phyloP scores from a whole-genome alignment of 1,139 yeast species.

The Hanseniaspora gamundiae region DNA sequence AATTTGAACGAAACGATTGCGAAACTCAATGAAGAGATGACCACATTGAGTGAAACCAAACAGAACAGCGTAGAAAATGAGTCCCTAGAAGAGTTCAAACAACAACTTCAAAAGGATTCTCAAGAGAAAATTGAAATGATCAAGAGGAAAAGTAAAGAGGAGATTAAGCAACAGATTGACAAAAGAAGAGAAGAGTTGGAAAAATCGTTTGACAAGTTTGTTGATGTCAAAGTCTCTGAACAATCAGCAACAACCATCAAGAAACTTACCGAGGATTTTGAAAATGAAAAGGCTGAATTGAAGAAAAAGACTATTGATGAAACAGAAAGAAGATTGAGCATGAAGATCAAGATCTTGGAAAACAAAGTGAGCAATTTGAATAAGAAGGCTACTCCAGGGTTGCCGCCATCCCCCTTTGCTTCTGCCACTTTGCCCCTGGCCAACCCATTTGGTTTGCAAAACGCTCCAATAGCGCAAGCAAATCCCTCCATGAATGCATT shows the following conservation, averaged over 20 bases:
- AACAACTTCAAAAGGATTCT: constrained; percentile 46
- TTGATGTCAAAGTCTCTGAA: constrained; percentile 1
- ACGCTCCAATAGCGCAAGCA: not conserved
- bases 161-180: constrained; percentile 9
- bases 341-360: constrained; percentile 16
- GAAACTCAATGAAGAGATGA: not conserved
- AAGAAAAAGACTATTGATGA: not conserved
- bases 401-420: not conserved
- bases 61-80: not conserved
- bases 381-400: too few species aligned
- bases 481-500: not conserved
- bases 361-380: constrained; percentile 10
- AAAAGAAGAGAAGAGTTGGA: constrained; percentile 9
- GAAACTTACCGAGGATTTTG: constrained; percentile 18
- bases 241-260: constrained; percentile 5
- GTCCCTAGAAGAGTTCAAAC: constrained; percentile 30
- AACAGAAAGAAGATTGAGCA: constrained; percentile 13
- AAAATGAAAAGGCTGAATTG: constrained; percentile 19
- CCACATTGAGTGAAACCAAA: not conserved
- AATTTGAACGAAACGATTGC: not conserved
- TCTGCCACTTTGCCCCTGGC: not conserved
- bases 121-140: constrained; percentile 17
- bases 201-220: constrained; percentile 8
- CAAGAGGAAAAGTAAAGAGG: constrained; percentile 12
- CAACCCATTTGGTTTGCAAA: not conserved